Percentiles rank a stretch among this genome's conserved stretches.
Conservation (phyloP, 371 early-diverging fungal genomes). For the Rhizopus microsporus region DNA sequence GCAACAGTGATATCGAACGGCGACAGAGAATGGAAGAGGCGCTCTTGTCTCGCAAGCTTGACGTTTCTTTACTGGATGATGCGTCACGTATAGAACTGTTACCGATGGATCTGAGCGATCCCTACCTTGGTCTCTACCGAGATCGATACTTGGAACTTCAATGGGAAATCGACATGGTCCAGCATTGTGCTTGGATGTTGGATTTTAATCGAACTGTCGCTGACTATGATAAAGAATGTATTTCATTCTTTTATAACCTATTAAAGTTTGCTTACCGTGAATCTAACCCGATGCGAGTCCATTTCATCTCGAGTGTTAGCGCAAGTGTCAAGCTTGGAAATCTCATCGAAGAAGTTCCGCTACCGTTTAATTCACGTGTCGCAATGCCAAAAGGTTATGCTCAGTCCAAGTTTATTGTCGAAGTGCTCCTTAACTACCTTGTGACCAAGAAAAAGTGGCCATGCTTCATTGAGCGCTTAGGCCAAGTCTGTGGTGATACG, state of each 20-base stretch:
- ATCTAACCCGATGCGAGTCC: conserved; percentile 26
- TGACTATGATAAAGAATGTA: conserved; percentile 33
- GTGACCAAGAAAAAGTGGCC: conserved; percentile 31
- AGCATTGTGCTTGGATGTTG: conserved; percentile 32
- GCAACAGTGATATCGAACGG: conserved; percentile 3
- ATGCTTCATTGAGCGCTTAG: conserved; percentile 43
- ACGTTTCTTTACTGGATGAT: conserved; percentile 7
- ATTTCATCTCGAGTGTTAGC: conserved; percentile 32
- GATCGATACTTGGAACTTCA: conserved; percentile 19
- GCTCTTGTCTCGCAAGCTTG: conserved; percentile 26
- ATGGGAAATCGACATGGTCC: conserved; percentile 25
- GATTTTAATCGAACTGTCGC: conserved; percentile 28
- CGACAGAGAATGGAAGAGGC: conserved; percentile 23
- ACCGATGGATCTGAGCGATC: conserved; percentile 18
- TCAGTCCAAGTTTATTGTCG: conserved; percentile 40
- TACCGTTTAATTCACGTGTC: conserved; percentile 23
- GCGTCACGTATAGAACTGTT: conserved; percentile 12
- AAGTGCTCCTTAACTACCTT: conserved; percentile 27
- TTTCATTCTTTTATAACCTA: conserved; percentile 28
- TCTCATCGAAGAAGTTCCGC: conserved; percentile 18
- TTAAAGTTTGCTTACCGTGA: conserved; percentile 28
- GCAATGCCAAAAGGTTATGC: conserved; percentile 44
- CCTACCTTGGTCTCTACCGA: conserved; percentile 25
- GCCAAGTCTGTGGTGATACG: conserved; percentile 50
- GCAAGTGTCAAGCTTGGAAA: conserved; percentile 1